Conservation (phyloP, 2,329 filamentous ascomycete species). For the Corynespora cassiicola region DNA sequence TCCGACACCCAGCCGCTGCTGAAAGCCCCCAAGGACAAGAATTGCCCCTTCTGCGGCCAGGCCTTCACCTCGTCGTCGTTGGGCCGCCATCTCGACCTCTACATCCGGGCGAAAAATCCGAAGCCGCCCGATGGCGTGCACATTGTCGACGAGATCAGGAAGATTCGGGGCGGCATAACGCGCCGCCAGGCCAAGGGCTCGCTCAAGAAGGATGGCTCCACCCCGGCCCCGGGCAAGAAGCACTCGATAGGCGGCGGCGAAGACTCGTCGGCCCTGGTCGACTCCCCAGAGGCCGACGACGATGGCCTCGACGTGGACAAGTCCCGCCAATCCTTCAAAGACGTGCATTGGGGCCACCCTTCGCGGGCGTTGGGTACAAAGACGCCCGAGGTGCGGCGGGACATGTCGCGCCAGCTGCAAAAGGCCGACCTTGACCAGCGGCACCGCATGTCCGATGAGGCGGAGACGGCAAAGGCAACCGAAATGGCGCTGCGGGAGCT, state of each 20-base stretch:
- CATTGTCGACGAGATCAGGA: conserved; percentile 86
- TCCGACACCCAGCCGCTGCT: conserved; percentile 27
- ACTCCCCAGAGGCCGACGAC: conserved; percentile 26
- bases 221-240: conserved; percentile 58
- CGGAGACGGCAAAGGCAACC: conserved; percentile 81
- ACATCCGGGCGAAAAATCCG: conserved; percentile 92
- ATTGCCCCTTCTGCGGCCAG: conserved; percentile 86
- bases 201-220: conserved; percentile 63
- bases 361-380: conserved; percentile 50
- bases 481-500: conserved; percentile 87
- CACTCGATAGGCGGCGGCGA: conserved; percentile 29
- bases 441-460: conserved; percentile 70
- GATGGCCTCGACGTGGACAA: conserved; percentile 43
- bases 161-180: conserved; percentile 84
- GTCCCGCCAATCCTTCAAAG: conserved; percentile 57
- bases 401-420: conserved; percentile 41
- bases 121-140: conserved; percentile 87
- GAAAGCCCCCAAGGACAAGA: conserved; percentile 78
- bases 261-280: no score
- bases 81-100: conserved; percentile 90
- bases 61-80: conserved; percentile 93
- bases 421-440: conserved; percentile 70
- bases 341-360: conserved; percentile 75
- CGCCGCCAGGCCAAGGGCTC: conserved; percentile 79
- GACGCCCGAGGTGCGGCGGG: conserved; percentile 49